Base-by-base conservation (phyloP, 148 eudicot species). In the Rhododendron simsii region DNA sequence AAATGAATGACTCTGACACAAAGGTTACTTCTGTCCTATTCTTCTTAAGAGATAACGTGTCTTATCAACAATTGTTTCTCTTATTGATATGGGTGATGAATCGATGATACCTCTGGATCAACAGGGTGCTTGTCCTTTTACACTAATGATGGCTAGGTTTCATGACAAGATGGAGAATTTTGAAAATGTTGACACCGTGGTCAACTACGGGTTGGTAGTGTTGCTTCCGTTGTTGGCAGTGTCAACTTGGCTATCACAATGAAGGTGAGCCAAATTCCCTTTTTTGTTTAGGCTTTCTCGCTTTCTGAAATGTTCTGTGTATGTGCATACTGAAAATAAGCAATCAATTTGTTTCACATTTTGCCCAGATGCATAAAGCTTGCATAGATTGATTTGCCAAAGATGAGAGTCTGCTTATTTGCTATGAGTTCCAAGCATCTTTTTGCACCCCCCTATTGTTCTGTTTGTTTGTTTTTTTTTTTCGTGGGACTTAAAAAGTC, bases 211-310 rank as follows among this genome's bases (percentile, higher is more conserved):
- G 73, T 89, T 96, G 81, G 87, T 88, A n/a, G 39, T 89, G 67
- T 90, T 94, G 95, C 86, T 94, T 59, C 93, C 92, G 18, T 55
- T 94, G 86, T 90, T 94, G 81, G 94, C 90, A 33, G 81, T 89
- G 45, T 92, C 95, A 57, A 92, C 95, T 84, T 92, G 94, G 95
- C 76, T 95, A n/a, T 91, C 98, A 78, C 39, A 75, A 44, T 94
- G 90, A 94, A 86, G 93, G 90, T 90, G 85, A 86, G 65, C 50
- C 55, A 74, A 28, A 71, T 37, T 61, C 33, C 53, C 50, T 15
- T 63, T n/a, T 81, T 30, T 61, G 61, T 80, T 33, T 47, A 35
- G 28, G 76, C 57, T 45, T 47, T 26, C 67, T 80, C 39, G 12
- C 15, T 9, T 71, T 47, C 30, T 21, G 51, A 78, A 61, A 63